These are phyloP conservation scores for Cladosporium sp. DNA, from an alignment of 2,329 filamentous ascomycete genomes.

Conservation along the genomic window DNA sequence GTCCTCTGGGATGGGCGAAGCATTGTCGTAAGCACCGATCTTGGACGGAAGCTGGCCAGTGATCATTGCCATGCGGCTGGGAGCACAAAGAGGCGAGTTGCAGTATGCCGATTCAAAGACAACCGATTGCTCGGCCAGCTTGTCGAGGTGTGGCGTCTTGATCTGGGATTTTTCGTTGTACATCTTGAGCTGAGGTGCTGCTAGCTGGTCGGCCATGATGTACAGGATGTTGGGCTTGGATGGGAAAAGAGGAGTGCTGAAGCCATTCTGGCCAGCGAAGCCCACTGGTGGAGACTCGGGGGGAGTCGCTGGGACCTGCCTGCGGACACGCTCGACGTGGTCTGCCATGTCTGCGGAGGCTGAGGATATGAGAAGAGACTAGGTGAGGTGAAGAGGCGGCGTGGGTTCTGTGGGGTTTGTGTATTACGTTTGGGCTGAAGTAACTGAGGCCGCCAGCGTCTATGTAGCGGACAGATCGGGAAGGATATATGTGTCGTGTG, in stretches of 20 bases:
- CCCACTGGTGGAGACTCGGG: constrained; percentile 35
- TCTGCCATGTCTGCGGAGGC: constrained; percentile 17
- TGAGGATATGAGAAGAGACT: neutral
- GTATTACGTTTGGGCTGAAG: neutral
- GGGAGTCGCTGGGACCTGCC: constrained; percentile 30
- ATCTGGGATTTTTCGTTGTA: constrained; percentile 86
- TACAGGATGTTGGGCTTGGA: constrained; percentile 73
- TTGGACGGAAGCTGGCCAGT: constrained; percentile 86
- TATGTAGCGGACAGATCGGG: neutral
- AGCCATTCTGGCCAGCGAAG: constrained; percentile 35
- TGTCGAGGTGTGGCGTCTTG: constrained; percentile 85
- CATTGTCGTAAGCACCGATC: constrained; percentile 90
- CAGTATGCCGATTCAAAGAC: constrained; percentile 94
- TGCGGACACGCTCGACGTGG: constrained; percentile 24
- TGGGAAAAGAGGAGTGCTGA: constrained; percentile 35
- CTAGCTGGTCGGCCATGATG: constrained; percentile 96
- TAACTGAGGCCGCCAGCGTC: neutral
- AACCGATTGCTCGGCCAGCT: constrained; percentile 73
- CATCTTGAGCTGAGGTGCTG: constrained; percentile 85
- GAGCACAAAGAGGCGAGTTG: constrained; percentile 86
- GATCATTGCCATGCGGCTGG: constrained; percentile 91
- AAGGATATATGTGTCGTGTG: neutral
- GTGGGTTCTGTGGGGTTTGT: neutral
- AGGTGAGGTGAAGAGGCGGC: neutral
- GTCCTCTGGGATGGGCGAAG: constrained; percentile 75